Conservation (phyloP, 441 rosid genomes). For the Sinapis alba region DNA sequence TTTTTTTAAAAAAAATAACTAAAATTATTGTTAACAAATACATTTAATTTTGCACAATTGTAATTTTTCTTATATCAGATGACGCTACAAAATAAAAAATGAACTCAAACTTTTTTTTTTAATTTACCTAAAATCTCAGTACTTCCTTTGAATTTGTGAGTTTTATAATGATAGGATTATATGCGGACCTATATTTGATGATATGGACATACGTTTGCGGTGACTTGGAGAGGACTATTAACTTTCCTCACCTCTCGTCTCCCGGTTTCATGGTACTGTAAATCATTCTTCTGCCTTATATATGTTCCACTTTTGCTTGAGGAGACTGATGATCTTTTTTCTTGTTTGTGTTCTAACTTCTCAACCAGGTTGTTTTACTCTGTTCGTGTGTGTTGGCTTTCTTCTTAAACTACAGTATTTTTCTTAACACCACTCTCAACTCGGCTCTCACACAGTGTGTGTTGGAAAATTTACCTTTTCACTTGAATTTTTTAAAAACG, state of each 20-base stretch:
- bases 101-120: no score
- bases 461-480: no score
- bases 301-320: neutral
- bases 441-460: no score
- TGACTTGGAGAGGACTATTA: neutral
- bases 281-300: neutral
- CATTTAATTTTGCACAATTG: no score
- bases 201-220: neutral
- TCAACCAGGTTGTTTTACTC: neutral
- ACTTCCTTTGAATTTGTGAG: conserved; percentile 35
- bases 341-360: neutral
- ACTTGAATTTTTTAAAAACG: no score
- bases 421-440: no score
- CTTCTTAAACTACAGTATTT: neutral
- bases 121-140: conserved; percentile 3
- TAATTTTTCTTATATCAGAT: no score
- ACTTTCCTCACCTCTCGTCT: neutral
- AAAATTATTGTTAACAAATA: neutral
- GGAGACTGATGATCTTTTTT: neutral
- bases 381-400: neutral
- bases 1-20: neutral
- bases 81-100: no score
- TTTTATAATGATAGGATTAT: conserved; percentile 59
- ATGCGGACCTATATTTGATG: conserved; percentile 65
- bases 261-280: neutral